Base-by-base conservation (phyloP, 352 stramenopile genomes). In the Thalassiosira oceanica region DNA sequence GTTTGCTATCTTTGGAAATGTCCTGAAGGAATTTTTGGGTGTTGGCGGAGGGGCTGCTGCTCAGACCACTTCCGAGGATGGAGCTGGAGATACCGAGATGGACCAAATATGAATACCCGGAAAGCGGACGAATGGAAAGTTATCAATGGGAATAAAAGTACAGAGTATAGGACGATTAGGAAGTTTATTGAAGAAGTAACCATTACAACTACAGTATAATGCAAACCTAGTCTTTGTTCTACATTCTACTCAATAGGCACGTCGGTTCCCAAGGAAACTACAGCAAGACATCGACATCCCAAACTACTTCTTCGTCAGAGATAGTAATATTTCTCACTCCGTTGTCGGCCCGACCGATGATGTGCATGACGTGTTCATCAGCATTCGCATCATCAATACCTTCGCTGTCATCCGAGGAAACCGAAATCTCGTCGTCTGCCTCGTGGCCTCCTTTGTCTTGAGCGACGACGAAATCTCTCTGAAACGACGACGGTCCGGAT, bases 311-410 rank as follows among this genome's bases (percentile, higher is more conserved):
- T 18, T 72, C 50, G 48, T 85, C 75, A 24, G 80, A 58, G 10
- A 88, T 54, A 37, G 50, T 72, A 24, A 88, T 74, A 52, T 69
- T 84, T 48, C 73, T 39, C 10, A 88, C 46, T 28, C 76, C 73
- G 60, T 80, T 88, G 23, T 71, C 55, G 3, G 39, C 48, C 35
- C 50, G 58, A n/a, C 67, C 73, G 33, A 84, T 49, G 23, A 88
- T 73, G 27, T 65, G 53, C 76, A 84, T 83, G 3, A 71, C 68
- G 57, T 77, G 58, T 7, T 52, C 44, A 62, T 88, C 76, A 5
- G 36, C 21, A n/a, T n/a, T n/a, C 31, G 55, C 24, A 46, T 49
- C 35, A 29, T 78, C 61, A 33, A 73, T 57, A 36, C 82, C 61
- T 20, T 78, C 48, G 37, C 67, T 84, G 21, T 86, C 80, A 7